Conservation (phyloP, 2,329 filamentous ascomycete genomes). For the Fusarium drepaniforme region DNA sequence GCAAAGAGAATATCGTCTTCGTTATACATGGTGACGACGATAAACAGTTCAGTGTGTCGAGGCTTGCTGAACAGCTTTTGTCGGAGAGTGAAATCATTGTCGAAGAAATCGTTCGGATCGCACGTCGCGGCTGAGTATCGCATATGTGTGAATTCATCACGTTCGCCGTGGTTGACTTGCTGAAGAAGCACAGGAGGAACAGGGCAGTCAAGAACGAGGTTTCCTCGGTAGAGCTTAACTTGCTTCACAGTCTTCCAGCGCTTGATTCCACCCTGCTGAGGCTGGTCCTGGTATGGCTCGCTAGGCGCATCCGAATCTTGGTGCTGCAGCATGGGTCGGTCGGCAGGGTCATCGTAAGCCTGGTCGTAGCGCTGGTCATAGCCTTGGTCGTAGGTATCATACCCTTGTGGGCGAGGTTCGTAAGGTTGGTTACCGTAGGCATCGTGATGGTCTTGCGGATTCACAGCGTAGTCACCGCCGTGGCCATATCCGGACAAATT, state of each 20-base stretch:
- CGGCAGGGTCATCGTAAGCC: conserved; percentile 79
- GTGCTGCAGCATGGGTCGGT: conserved; percentile 80
- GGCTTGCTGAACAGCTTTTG: conserved; percentile 94
- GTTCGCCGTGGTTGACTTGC: conserved; percentile 90
- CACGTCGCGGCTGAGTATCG: conserved; percentile 95
- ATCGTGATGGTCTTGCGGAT: conserved; percentile 67
- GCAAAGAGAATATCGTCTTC: conserved; percentile 97
- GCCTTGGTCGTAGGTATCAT: conserved; percentile 61
- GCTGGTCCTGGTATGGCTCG: conserved; percentile 61
- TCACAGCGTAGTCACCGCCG: conserved; percentile 57
- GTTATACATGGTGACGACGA: conserved; percentile 99
- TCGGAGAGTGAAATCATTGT: conserved; percentile 89
- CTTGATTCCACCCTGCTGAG: conserved; percentile 68
- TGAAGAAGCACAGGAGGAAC: conserved; percentile 90
- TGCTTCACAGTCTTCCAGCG: conserved; percentile 99
- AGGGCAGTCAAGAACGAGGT: conserved; percentile 96
- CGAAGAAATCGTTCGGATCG: conserved; percentile 89
- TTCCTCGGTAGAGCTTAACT: conserved; percentile 96
- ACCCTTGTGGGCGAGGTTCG: conserved; percentile 72
- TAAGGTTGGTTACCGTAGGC: conserved; percentile 88
- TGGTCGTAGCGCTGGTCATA: conserved; percentile 73
- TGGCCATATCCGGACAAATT: conserved; percentile 63
- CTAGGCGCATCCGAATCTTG: conserved; percentile 61
- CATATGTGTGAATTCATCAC: conserved; percentile 93
- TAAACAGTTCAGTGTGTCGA: conserved; percentile 93